These are phyloP conservation scores for Aspergillus candidus DNA, from an alignment of 2,329 filamentous ascomycete species.

Conservation along the genomic window DNA sequence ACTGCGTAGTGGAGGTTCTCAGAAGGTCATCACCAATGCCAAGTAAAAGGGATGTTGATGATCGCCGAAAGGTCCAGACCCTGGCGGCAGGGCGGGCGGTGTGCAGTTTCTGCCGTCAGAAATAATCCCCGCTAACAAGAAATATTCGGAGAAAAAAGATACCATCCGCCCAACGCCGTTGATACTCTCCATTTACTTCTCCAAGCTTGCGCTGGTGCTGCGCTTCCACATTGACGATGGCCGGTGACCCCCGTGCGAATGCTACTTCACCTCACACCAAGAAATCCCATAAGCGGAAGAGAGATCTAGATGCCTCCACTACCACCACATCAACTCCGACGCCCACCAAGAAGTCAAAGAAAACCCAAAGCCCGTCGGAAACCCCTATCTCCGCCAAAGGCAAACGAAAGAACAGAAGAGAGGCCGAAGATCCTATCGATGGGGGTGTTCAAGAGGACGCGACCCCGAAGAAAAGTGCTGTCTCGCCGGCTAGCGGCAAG, in stretches of 20 bases:
- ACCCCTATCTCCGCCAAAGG: constrained; percentile 25
- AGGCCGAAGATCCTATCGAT: constrained; percentile 16
- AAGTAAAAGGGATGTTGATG: background rate
- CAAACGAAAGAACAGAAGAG: constrained; percentile 20
- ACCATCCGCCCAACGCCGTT: constrained; percentile 13
- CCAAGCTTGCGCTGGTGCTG: constrained; percentile 5
- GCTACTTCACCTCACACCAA: constrained; percentile 21
- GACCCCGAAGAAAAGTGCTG: constrained; percentile 23
- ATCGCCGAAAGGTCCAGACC: constrained; percentile 12
- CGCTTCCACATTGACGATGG: constrained; percentile 33
- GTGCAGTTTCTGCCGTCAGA: constrained; percentile 15
- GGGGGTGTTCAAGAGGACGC: constrained; percentile 29
- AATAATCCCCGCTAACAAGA: constrained; percentile 23
- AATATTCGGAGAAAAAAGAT: constrained; percentile 12
- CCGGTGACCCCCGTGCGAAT: constrained; percentile 42
- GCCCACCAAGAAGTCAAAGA: constrained; percentile 36
- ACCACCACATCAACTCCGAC: constrained; percentile 21
- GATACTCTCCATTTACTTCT: constrained; percentile 9
- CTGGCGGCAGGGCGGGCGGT: constrained; percentile 17
- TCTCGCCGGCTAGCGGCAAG: constrained; percentile 23
- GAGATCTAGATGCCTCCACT: constrained; percentile 23
- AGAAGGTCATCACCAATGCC: no score
- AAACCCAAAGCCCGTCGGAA: constrained; percentile 16
- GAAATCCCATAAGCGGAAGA: constrained; percentile 30
- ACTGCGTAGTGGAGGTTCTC: no score